Evolutionary conservation across 1,284 basidiomycete genomes (phyloP).

Genomic region (Farysia itapuensis): DNA sequence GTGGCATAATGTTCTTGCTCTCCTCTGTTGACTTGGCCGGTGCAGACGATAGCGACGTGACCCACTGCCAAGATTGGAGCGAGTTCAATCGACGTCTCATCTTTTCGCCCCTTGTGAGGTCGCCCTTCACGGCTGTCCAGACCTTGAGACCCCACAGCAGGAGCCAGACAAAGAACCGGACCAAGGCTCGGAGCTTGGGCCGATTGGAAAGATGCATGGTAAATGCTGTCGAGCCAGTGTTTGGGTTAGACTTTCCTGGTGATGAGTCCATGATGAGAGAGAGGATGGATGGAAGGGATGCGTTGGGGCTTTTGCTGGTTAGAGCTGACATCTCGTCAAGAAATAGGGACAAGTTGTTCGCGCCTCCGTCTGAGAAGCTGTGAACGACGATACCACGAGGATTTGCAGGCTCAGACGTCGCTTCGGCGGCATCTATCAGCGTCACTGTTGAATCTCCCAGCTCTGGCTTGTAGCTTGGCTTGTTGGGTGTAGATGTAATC

Average conservation of each 20-base stretch:
- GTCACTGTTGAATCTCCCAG: conserved; percentile 35
- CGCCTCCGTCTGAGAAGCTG: conserved; percentile 50
- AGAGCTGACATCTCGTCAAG: conserved; percentile 14
- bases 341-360: conserved; percentile 34
- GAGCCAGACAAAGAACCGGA: conserved; percentile 26
- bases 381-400: conserved; percentile 19
- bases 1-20: too few relatives aligned
- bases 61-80: conserved; percentile 36
- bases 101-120: conserved; percentile 19
- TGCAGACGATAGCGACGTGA: not conserved
- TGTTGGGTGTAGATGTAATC: conserved; percentile 1
- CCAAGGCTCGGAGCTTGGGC: conserved; percentile 15
- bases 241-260: conserved; percentile 37
- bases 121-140: conserved; percentile 22
- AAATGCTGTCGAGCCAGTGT: conserved; percentile 35
- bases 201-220: conserved; percentile 43
- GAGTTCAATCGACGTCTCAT: conserved; percentile 37
- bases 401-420: conserved; percentile 2
- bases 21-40: not conserved
- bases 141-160: conserved; percentile 21
- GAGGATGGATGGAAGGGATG: conserved; percentile 4
- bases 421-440: conserved; percentile 21
- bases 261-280: conserved; percentile 45
- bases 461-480: conserved; percentile 3
- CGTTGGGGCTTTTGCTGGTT: not conserved